Conservation (phyloP, 2,329 filamentous ascomycete genomes). For the Trichoderma asperellum region DNA sequence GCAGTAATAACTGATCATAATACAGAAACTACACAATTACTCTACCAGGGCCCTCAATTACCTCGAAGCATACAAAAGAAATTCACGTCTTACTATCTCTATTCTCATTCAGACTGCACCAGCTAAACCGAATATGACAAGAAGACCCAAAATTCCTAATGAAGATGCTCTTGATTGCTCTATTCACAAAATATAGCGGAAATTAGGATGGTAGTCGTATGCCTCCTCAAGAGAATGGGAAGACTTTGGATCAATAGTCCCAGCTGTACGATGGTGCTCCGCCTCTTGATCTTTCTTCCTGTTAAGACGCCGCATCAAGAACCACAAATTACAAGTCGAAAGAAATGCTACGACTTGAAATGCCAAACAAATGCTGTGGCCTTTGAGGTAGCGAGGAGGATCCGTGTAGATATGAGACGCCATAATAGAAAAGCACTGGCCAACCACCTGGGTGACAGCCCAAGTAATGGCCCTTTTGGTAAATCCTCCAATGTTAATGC, state of each 20-base stretch:
- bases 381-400: slow-evolving; percentile 10
- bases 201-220: slow-evolving; percentile 10
- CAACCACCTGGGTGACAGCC: not conserved
- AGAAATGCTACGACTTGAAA: not conserved
- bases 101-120: not conserved
- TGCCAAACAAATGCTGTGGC: not conserved
- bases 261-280: not conserved
- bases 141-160: too few relatives aligned
- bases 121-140: not conserved
- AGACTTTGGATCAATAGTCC: not conserved
- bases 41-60: too few relatives aligned
- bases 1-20: not conserved
- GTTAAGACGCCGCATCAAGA: not conserved
- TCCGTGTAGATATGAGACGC: slow-evolving; percentile 18
- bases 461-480: slow-evolving; percentile 15
- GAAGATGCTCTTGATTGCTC: not conserved
- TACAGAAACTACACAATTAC: not conserved
- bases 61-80: not conserved
- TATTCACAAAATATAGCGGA: slow-evolving; percentile 3
- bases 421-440: slow-evolving; percentile 14
- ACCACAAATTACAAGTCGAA: not conserved
- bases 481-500: slow-evolving; percentile 4
- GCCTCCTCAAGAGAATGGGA: not conserved
- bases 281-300: slow-evolving; percentile 8
- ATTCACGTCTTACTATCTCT: not conserved